A percentile compares a stretch with the other conserved stretches of the same genome.
phyloP scores from a whole-genome alignment of 2,329 filamentous ascomycete species.

The Mycosphaerella sp. region DNA sequence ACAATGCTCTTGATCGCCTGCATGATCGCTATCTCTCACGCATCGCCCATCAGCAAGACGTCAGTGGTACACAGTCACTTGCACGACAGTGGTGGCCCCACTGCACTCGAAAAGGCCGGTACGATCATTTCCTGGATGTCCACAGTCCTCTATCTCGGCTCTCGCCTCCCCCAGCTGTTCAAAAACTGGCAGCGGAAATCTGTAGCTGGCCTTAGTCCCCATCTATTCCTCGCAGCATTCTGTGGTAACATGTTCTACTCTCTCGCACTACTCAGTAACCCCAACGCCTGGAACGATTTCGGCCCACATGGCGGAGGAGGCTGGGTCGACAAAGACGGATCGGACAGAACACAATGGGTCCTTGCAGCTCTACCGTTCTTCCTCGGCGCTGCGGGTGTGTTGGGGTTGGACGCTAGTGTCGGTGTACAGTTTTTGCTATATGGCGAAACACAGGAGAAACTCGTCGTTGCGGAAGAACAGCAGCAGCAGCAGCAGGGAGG shows the following conservation, averaged over 20 bases:
- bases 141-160: conserved; percentile 52
- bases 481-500: conserved; percentile 27
- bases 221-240: conserved; percentile 61
- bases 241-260: conserved; percentile 64
- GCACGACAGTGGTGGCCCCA: conserved; percentile 19
- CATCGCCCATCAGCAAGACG: conserved; percentile 28
- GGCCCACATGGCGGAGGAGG: conserved; percentile 49
- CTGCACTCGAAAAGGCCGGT: conserved; percentile 41
- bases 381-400: conserved; percentile 58
- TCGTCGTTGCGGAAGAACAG: conserved; percentile 43
- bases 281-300: conserved; percentile 55
- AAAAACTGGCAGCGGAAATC: conserved; percentile 59
- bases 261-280: conserved; percentile 55
- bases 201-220: conserved; percentile 56
- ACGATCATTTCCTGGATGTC: conserved; percentile 52
- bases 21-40: conserved; percentile 40
- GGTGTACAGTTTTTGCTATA: conserved; percentile 58
- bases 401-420: conserved; percentile 56
- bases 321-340: conserved; percentile 54
- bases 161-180: conserved; percentile 58
- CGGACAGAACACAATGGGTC: conserved; percentile 51
- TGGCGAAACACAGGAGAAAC: conserved; percentile 42
- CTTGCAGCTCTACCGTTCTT: conserved; percentile 56
- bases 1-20: conserved; percentile 44
- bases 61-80: background rate